Percentiles rank a stretch among this genome's conserved stretches.
Evolutionary conservation across 2,329 filamentous ascomycete species (phyloP).

Genomic region (Fusarium caatingaense): DNA sequence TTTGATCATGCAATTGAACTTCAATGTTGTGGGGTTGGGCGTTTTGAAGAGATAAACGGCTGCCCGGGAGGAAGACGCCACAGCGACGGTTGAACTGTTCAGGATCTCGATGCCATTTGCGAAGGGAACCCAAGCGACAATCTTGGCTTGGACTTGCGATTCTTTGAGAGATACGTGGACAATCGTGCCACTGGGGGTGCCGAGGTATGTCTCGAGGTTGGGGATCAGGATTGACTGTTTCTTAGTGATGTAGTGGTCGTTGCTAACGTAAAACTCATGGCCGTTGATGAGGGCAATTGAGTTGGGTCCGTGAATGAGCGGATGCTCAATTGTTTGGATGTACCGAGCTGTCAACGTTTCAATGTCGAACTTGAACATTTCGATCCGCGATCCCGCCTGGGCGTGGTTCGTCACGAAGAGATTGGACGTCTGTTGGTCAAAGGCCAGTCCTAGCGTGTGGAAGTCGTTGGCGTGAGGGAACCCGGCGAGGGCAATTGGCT

Average conservation of each 20-base stretch:
- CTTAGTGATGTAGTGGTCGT: slow-evolving; percentile 53
- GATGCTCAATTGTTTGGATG: slow-evolving; percentile 52
- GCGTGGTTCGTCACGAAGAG: slow-evolving; percentile 55
- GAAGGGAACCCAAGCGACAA: slow-evolving; percentile 52
- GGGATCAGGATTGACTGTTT: slow-evolving; percentile 43
- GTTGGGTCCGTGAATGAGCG: slow-evolving; percentile 55
- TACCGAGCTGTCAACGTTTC: slow-evolving; percentile 50
- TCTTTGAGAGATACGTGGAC: slow-evolving; percentile 50
- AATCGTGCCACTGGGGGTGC: slow-evolving; percentile 49
- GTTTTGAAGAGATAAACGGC: slow-evolving; percentile 27
- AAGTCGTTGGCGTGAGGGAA: slow-evolving; percentile 49
- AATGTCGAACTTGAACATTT: slow-evolving; percentile 54
- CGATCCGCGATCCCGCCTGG: slow-evolving; percentile 51
- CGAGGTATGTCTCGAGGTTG: slow-evolving; percentile 51
- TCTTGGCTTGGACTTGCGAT: slow-evolving; percentile 26
- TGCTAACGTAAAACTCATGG: slow-evolving; percentile 56
- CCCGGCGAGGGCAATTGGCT: slow-evolving; percentile 33
- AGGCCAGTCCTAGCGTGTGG: slow-evolving; percentile 56
- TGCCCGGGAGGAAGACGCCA: slow-evolving; percentile 50
- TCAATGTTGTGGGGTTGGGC: slow-evolving; percentile 1
- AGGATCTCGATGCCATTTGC: slow-evolving; percentile 57
- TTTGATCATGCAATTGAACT: slow-evolving; percentile 4
- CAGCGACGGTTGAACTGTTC: slow-evolving; percentile 53
- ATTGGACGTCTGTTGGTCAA: slow-evolving; percentile 49
- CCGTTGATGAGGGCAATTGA: slow-evolving; percentile 51